Evolutionary conservation across 208 protist genomes (phyloP).

Genomic region (Crithidia sp.): DNA sequence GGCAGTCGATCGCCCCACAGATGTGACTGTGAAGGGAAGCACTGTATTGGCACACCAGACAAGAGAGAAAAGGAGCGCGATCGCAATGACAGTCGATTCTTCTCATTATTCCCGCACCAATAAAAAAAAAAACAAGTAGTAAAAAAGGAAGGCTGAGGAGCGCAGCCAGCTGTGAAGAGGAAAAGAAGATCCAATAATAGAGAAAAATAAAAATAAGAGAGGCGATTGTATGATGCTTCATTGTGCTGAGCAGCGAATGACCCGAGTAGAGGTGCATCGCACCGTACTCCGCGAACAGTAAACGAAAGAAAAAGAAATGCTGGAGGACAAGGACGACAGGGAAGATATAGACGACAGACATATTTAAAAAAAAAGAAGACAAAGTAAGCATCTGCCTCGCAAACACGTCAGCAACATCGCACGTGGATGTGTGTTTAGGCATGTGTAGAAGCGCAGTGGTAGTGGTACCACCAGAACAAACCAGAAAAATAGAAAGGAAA

Average conservation of each 20-base stretch:
- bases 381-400: not conserved
- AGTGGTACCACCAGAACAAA: not conserved
- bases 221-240: too few relatives aligned
- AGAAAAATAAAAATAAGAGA: not conserved
- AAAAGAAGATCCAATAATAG: not conserved
- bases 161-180: too few relatives aligned
- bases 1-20: too few relatives aligned
- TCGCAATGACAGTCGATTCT: too few relatives aligned
- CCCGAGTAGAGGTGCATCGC: not conserved
- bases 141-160: not conserved
- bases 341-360: not conserved
- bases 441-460: too few relatives aligned
- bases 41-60: too few relatives aligned
- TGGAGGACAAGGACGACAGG: not conserved
- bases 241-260: too few relatives aligned
- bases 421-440: too few relatives aligned
- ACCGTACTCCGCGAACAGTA: not conserved
- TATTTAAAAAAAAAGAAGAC: slow-evolving; percentile 7
- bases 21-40: too few relatives aligned
- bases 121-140: not conserved
- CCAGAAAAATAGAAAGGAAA: slow-evolving; percentile 1
- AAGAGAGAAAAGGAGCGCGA: too few relatives aligned
- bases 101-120: too few relatives aligned
- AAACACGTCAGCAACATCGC: too few relatives aligned
- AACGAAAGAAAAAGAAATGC: not conserved